Percentiles rank a stretch among this genome's conserved stretches.
These are phyloP conservation scores for Huntiella savannae DNA, from an alignment of 2,329 filamentous ascomycete species.

Conservation along the genomic window DNA sequence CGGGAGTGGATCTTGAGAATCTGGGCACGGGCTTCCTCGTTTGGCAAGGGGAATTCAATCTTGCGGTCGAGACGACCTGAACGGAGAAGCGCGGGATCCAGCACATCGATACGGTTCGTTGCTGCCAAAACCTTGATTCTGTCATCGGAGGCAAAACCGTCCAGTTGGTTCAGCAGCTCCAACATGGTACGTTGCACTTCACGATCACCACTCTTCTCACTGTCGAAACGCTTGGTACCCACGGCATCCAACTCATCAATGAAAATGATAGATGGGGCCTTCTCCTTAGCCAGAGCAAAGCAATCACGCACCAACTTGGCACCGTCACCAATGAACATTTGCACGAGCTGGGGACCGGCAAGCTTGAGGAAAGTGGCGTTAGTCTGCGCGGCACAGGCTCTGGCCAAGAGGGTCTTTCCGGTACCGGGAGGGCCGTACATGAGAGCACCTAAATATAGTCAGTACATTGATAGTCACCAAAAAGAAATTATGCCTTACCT, in stretches of 20 bases:
- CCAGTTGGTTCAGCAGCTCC: constrained; percentile 93
- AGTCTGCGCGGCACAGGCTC: constrained; percentile 92
- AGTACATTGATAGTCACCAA: not conserved
- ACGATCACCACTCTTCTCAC: constrained; percentile 90
- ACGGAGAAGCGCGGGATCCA: constrained; percentile 78
- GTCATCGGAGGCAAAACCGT: constrained; percentile 93
- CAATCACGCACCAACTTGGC: constrained; percentile 95
- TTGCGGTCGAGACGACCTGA: constrained; percentile 88
- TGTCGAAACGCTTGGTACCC: constrained; percentile 98
- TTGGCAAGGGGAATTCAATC: constrained; percentile 95
- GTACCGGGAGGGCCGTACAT: constrained; percentile 95
- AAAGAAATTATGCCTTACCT: constrained; percentile 35
- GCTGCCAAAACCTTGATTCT: constrained; percentile 91
- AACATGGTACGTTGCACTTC: constrained; percentile 98
- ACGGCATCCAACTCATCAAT: constrained; percentile 96
- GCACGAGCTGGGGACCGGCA: constrained; percentile 88
- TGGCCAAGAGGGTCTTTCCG: constrained; percentile 77
- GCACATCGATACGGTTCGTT: constrained; percentile 84
- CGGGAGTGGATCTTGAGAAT: constrained; percentile 94
- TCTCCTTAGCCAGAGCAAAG: constrained; percentile 95
- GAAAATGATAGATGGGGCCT: constrained; percentile 97
- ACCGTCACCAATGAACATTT: constrained; percentile 99
- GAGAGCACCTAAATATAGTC: constrained; percentile 48
- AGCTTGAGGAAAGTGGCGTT: constrained; percentile 98
- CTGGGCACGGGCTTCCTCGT: constrained; percentile 91